Evolutionary conservation across 169 alveolate genomes (phyloP).

Genomic region (Toxoplasma gondii): DNA sequence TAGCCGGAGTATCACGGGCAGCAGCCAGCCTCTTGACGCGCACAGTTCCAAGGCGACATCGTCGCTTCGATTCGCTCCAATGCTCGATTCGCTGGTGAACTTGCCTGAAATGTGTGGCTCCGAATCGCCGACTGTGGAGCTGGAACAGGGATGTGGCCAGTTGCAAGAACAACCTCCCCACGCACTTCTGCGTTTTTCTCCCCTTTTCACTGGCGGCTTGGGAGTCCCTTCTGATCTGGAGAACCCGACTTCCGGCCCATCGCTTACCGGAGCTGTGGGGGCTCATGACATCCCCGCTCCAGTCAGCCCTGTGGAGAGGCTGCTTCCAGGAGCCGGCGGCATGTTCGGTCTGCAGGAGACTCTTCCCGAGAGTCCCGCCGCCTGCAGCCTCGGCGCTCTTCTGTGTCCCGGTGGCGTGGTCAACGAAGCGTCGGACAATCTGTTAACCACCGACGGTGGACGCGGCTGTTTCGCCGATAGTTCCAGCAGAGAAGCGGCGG

Average conservation of each 20-base stretch:
- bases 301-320: not conserved
- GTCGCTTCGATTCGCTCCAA: too few relatives aligned
- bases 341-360: not conserved
- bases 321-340: not conserved
- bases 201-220: not conserved
- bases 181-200: not conserved
- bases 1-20: not conserved
- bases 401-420: not conserved
- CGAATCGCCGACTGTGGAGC: not conserved
- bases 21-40: not conserved
- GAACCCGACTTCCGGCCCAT: not conserved
- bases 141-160: not conserved
- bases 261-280: not conserved
- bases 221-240: not conserved
- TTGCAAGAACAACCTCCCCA: not conserved
- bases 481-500: not conserved
- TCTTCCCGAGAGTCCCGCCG: not conserved
- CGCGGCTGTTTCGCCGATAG: not conserved
- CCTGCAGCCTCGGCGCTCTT: not conserved
- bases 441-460: not conserved
- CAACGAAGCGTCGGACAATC: not conserved
- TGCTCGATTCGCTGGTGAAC: not conserved
- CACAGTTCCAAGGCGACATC: not conserved
- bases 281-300: not conserved
- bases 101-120: not conserved